Evolutionary conservation across 257 asterid genomes (phyloP).

Genomic region (Eucommia ulmoides): DNA sequence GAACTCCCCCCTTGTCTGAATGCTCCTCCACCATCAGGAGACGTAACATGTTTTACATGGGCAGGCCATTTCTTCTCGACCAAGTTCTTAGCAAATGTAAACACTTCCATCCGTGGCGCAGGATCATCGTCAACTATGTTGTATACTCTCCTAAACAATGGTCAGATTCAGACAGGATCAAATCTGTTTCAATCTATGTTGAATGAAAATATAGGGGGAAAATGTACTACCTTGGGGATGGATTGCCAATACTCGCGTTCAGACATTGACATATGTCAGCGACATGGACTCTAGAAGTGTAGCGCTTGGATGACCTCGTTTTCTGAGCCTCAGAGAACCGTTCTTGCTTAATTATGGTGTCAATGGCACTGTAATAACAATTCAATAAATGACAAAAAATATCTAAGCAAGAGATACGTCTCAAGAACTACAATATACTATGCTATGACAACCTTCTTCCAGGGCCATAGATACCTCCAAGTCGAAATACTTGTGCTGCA

Average conservation of each 20-base stretch:
- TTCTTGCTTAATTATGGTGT: conserved; percentile 57
- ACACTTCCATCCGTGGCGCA: conserved; percentile 64
- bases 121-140: conserved; percentile 85
- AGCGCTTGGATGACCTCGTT: conserved; percentile 39
- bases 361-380: conserved; percentile 58
- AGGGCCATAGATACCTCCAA: conserved; percentile 94
- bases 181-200: no score
- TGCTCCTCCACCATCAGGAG: conserved; percentile 21
- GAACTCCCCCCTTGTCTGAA: conserved; percentile 10
- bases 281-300: conserved; percentile 79
- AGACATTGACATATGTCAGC: conserved; percentile 82
- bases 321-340: conserved; percentile 46
- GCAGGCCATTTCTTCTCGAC: conserved; percentile 48
- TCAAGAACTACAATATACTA: not conserved
- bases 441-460: conserved; percentile 61
- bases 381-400: not conserved
- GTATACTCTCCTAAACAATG: conserved; percentile 37
- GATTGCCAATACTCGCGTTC: conserved; percentile 51
- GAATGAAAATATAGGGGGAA: no score
- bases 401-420: no score
- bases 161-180: no score
- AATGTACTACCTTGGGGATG: conserved; percentile 50
- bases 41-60: conserved; percentile 8
- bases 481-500: conserved; percentile 63
- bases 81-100: conserved; percentile 49